These are phyloP conservation scores for Phyllosticta ampelicida DNA, from an alignment of 2,329 filamentous ascomycete genomes.

Conservation along the genomic window DNA sequence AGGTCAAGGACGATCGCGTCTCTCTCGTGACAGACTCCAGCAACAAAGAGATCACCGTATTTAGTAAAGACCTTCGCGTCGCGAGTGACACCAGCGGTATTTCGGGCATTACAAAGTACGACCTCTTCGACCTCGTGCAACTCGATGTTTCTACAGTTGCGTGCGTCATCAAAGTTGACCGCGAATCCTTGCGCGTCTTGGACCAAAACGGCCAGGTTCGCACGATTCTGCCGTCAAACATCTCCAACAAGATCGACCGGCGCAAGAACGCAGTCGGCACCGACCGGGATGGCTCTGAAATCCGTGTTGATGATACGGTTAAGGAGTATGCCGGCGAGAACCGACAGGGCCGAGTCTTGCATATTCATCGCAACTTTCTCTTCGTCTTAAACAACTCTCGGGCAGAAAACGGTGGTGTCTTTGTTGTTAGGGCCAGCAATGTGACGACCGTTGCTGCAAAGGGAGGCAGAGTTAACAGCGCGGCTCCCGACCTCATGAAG, in stretches of 20 bases:
- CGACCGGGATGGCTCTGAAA: slow-evolving; percentile 87
- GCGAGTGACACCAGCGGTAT: slow-evolving; percentile 85
- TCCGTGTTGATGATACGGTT: slow-evolving; percentile 81
- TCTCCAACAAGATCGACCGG: slow-evolving; percentile 76
- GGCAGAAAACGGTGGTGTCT: slow-evolving; percentile 80
- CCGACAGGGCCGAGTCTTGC: slow-evolving; percentile 78
- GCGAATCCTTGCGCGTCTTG: slow-evolving; percentile 78
- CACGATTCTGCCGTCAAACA: slow-evolving; percentile 79
- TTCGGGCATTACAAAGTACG: slow-evolving; percentile 75
- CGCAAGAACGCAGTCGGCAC: slow-evolving; percentile 81
- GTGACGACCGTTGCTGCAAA: slow-evolving; percentile 91
- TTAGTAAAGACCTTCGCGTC: slow-evolving; percentile 91
- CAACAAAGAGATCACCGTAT: slow-evolving; percentile 90
- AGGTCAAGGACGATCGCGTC: slow-evolving; percentile 83
- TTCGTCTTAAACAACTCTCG: slow-evolving; percentile 79
- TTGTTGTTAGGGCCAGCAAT: slow-evolving; percentile 75
- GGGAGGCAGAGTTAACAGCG: slow-evolving; percentile 63
- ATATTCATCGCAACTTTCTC: slow-evolving; percentile 86
- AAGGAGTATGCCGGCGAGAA: slow-evolving; percentile 81
- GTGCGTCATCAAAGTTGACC: slow-evolving; percentile 89
- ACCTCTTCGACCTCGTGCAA: slow-evolving; percentile 88
- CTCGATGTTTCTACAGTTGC: slow-evolving; percentile 86
- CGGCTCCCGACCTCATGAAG: slow-evolving; percentile 69
- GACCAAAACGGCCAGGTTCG: slow-evolving; percentile 82
- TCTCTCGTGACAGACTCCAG: slow-evolving; percentile 88